Conservation (phyloP, 2,329 filamentous ascomycete species). For the Paecilomyces niveus region DNA sequence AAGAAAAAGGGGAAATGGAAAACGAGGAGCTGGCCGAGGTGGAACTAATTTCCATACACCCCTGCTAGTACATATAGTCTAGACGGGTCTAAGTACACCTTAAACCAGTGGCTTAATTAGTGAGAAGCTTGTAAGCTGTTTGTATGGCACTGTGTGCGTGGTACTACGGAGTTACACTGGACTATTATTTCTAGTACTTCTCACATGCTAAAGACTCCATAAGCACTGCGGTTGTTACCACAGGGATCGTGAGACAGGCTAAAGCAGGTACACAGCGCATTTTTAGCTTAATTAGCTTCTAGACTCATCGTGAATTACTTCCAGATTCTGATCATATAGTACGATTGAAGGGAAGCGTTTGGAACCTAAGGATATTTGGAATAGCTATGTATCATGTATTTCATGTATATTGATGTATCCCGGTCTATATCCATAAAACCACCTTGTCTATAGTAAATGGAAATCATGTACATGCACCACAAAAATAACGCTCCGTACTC, state of each 20-base stretch:
- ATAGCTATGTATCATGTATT: background rate
- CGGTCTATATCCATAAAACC: background rate
- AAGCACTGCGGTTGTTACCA: background rate
- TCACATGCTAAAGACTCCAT: too few relatives aligned
- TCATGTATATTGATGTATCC: background rate
- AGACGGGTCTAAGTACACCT: too few relatives aligned
- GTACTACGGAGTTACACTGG: background rate
- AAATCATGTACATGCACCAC: background rate
- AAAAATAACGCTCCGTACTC: background rate
- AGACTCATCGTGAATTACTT: background rate
- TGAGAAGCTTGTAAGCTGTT: too few relatives aligned
- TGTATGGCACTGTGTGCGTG: too few relatives aligned
- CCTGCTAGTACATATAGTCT: too few relatives aligned
- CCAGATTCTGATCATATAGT: background rate
- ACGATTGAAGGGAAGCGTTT: background rate
- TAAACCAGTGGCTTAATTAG: too few relatives aligned
- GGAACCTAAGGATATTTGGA: background rate
- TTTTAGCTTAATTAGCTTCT: background rate
- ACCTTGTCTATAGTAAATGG: background rate
- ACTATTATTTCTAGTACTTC: too few relatives aligned
- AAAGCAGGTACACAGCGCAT: background rate
- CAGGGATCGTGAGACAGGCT: background rate
- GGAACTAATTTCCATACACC: too few relatives aligned
- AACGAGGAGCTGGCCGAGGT: too few relatives aligned
- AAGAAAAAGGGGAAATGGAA: background rate